Evolutionary conservation across 257 asterid species (phyloP), one percentile per base, ranked within the genome.

Genomic region (Ophiorrhiza pumila): DNA sequence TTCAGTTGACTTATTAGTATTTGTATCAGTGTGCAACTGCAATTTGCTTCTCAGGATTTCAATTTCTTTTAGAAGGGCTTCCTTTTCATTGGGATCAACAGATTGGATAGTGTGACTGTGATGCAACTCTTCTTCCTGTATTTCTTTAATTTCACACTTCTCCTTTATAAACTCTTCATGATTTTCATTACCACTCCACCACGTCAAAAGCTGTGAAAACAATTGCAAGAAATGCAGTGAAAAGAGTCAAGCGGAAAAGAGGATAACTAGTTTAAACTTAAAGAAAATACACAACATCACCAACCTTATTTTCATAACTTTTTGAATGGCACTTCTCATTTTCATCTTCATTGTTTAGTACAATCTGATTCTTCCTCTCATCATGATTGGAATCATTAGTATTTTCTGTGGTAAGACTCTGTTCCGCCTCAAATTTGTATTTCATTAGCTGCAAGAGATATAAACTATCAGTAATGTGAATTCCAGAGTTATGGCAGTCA

Each of bases 31-130:
- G 71, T 83, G 69, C 77, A 77, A 72, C 77, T 75, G 87, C 80
- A 91, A 79, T 69, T 88, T 87, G 85, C 71, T 81, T 77, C 80
- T 84, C 4, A 95, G 86, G 63, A 67, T 53, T 73, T 89, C 97
- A 37, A 90, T 89, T 84, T 95, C 99, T 63, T 76, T 79, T 29
- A 87, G 83, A 75, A 95, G 91, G 47, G 91, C 75, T 55, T 87
- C 98, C 79, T 83, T 88, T 66, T 89, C 96, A 71, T 86, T 82
- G 43, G 63, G 32, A 71, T 85, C 81, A 72, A 87, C 85, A 56
- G 87, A 65, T 8, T 76, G 70, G 53, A 55, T 78, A 61, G 23
- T 71, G 47, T 71, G 64, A 67, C 69, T 34, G 41, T 31, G 67
- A 37, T 62, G 65, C 31, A 43, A 65, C 39, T 81, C 76, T 63